Percentiles rank a stretch among this genome's conserved stretches.
phyloP scores from a whole-genome alignment of 106 monocot genomes.

The Dendrobium chrysotoxum region DNA sequence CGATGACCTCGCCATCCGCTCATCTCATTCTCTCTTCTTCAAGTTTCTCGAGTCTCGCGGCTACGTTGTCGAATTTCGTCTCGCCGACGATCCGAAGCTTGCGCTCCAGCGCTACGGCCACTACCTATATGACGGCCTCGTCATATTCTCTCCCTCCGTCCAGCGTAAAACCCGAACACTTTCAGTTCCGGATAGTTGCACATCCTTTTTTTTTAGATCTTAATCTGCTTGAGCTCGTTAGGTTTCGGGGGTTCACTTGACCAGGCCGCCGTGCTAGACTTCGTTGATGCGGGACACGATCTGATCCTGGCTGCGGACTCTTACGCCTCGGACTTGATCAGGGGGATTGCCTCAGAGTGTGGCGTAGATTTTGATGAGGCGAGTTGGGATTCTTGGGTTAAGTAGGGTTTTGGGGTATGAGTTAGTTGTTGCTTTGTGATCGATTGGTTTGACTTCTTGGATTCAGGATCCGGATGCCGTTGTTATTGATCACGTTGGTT shows the following conservation, averaged over 20 bases:
- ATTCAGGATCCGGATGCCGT: constrained; percentile 58
- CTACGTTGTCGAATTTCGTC: constrained; percentile 71
- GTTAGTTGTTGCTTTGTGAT: constrained; percentile 5
- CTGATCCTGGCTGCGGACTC: constrained; percentile 75
- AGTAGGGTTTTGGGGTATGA: not conserved
- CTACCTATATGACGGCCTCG: constrained; percentile 69
- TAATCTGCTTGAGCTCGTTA: constrained; percentile 16
- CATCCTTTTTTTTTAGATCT: not conserved
- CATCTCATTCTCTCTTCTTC: constrained; percentile 89
- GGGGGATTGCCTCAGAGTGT: constrained; percentile 83
- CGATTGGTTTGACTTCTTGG: not conserved
- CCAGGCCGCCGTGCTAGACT: constrained; percentile 63
- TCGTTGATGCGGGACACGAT: constrained; percentile 84
- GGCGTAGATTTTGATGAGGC: constrained; percentile 95
- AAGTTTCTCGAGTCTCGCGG: constrained; percentile 60
- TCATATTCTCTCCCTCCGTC: constrained; percentile 77
- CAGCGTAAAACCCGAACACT: constrained; percentile 31
- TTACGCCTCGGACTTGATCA: constrained; percentile 65
- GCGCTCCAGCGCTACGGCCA: constrained; percentile 73
- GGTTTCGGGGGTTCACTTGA: constrained; percentile 87
- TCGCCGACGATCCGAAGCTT: constrained; percentile 71
- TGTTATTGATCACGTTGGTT: constrained; percentile 75
- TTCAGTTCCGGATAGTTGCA: not conserved
- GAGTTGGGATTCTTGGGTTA: constrained; percentile 4
- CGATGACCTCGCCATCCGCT: constrained; percentile 85